Evolutionary conservation across 495 filamentous ascomycete genomes (phyloP).

Genomic region (Lasiosphaeris hirsuta): DNA sequence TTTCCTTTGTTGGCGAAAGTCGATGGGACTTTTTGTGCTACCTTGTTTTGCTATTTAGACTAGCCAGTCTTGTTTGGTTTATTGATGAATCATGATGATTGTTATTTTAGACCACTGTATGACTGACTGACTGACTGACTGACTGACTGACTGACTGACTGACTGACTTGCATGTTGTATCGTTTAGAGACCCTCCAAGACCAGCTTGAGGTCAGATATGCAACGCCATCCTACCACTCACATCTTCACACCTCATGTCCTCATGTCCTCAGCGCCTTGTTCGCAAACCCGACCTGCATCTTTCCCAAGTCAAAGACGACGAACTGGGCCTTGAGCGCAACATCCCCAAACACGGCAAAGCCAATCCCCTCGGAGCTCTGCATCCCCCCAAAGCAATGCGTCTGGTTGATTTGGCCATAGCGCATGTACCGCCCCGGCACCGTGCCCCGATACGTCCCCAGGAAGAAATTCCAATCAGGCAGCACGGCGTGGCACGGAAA

Average conservation of each 20-base stretch:
- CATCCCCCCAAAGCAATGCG: conserved; percentile 57
- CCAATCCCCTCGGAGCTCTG: conserved; percentile 58
- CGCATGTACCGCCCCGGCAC: conserved; percentile 44
- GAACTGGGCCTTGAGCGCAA: conserved; percentile 71
- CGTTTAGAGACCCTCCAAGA: too few relatives aligned
- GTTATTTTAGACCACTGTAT: too few relatives aligned
- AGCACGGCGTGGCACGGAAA: conserved; percentile 56
- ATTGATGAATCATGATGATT: too few relatives aligned
- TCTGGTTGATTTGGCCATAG: conserved; percentile 40
- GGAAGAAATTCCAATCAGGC: conserved; percentile 19
- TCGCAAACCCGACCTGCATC: conserved; percentile 55
- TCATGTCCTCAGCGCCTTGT: conserved; percentile 25
- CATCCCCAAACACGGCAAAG: conserved; percentile 68
- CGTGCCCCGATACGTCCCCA: conserved; percentile 14
- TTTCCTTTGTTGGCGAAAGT: too few relatives aligned
- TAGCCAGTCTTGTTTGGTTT: too few relatives aligned
- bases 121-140: too few relatives aligned
- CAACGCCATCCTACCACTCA: too few relatives aligned
- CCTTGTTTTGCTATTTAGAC: too few relatives aligned
- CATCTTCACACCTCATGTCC: not conserved
- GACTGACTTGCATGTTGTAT: too few relatives aligned
- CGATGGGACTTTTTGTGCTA: too few relatives aligned
- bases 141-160: too few relatives aligned
- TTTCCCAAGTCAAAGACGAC: conserved; percentile 58
- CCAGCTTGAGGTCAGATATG: too few relatives aligned